Evolutionary conservation across 23 red algal genomes (phyloP).

Genomic region (Rhodosorus marinus): DNA sequence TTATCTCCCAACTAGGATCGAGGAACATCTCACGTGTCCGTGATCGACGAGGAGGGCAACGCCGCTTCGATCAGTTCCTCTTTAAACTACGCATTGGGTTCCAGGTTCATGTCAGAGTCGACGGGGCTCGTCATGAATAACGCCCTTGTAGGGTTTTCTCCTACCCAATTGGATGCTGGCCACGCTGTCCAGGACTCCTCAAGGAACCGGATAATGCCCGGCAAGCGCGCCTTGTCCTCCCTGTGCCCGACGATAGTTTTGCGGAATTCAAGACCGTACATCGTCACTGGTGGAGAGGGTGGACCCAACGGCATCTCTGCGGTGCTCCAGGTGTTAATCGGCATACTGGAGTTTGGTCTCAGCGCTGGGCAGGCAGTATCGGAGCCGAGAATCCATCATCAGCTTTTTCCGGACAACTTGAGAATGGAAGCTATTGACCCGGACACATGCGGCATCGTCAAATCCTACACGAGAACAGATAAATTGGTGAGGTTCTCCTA

Average conservation of each 20-base stretch:
- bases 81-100: conserved; percentile 71
- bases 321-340: conserved; percentile 55
- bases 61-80: conserved; percentile 67
- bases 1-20: conserved; percentile 27
- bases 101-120: conserved; percentile 33
- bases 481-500: too few relatives aligned
- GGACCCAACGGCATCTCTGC: conserved; percentile 52
- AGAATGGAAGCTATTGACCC: too few relatives aligned
- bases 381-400: conserved; percentile 76
- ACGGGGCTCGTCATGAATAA: conserved; percentile 73
- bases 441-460: too few relatives aligned
- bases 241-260: conserved; percentile 87
- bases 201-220: conserved; percentile 34
- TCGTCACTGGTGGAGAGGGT: conserved; percentile 67
- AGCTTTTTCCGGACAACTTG: conserved; percentile 65
- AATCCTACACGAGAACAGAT: too few relatives aligned
- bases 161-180: conserved; percentile 21
- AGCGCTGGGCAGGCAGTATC: conserved; percentile 35
- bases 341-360: conserved; percentile 48
- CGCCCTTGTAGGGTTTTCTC: conserved; percentile 72
- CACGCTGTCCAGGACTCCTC: conserved; percentile 33
- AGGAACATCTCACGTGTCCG: conserved; percentile 72
- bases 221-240: conserved; percentile 73
- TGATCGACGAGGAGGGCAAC: conserved; percentile 53
- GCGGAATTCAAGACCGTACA: conserved; percentile 12